phyloP scores from a whole-genome alignment of 2,329 filamentous ascomycete genomes.

The Dactylonectria macrodidyma region DNA sequence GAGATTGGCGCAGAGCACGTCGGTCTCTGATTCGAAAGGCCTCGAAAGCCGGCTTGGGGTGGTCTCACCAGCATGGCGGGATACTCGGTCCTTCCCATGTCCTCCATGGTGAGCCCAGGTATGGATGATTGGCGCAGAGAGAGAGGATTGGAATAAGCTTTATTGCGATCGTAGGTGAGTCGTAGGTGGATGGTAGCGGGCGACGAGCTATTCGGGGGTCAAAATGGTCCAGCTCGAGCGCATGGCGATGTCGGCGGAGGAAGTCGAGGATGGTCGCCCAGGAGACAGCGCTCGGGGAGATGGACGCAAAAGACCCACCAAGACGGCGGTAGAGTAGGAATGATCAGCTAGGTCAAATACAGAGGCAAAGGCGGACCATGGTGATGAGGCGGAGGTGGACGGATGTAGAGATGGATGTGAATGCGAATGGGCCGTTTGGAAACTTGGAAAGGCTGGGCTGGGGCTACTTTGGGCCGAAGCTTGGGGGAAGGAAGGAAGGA shows the following conservation, averaged over 20 bases:
- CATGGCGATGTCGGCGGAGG: conserved; percentile 33
- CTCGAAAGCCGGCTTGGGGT: conserved; percentile 11
- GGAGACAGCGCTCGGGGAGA: background rate
- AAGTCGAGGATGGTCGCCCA: conserved; percentile 6
- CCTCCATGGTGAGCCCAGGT: conserved; percentile 72
- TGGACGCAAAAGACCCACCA: too few species aligned
- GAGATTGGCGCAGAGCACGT: conserved; percentile 10
- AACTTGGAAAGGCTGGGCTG: conserved; percentile 35
- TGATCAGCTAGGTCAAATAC: background rate
- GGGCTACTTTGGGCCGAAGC: conserved; percentile 22
- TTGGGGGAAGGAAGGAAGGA: conserved; percentile 16
- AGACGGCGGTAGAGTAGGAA: background rate
- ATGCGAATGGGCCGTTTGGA: conserved; percentile 30
- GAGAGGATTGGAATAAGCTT: conserved; percentile 12
- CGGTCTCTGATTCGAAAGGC: conserved; percentile 13
- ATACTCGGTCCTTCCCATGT: conserved; percentile 90
- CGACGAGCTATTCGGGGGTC: conserved; percentile 18
- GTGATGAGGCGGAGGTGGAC: conserved; percentile 1
- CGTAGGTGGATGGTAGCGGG: background rate
- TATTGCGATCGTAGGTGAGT: conserved; percentile 4
- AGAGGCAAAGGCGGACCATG: conserved; percentile 14
- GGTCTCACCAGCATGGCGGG: conserved; percentile 90
- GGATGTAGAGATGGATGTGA: conserved; percentile 14
- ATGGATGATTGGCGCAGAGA: conserved; percentile 28
- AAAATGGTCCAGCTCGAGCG: conserved; percentile 20